These are phyloP conservation scores for Suaeda aralocaspica DNA, from an alignment of 148 eudicot species.

Conservation along the genomic window DNA sequence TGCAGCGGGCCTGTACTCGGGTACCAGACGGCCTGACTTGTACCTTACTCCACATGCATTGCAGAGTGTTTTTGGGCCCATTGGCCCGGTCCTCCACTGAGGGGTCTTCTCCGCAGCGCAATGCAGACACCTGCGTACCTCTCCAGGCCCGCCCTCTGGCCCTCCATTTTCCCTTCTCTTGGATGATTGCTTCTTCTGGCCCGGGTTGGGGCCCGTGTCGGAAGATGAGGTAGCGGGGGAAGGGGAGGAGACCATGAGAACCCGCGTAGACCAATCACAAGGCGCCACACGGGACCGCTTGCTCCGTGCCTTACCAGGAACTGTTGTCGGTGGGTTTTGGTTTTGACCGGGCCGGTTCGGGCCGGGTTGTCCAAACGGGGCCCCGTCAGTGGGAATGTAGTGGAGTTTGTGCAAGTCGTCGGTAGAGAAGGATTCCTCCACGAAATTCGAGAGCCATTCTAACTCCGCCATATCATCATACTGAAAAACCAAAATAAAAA, in stretches of 20 bases:
- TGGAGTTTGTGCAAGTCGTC: conserved; percentile 61
- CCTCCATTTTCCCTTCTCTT: conserved; percentile 21
- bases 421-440: conserved; percentile 82
- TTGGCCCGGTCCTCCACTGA: conserved; percentile 92
- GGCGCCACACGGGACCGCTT: conserved; percentile 91
- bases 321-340: conserved; percentile 27
- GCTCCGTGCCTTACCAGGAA: conserved; percentile 93
- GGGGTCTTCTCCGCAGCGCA: conserved; percentile 94
- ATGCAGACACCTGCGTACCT: conserved; percentile 64
- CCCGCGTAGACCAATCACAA: conserved; percentile 90
- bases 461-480: conserved; percentile 82
- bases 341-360: conserved; percentile 20
- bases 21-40: conserved; percentile 93
- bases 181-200: conserved; percentile 10
- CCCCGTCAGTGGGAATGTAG: conserved; percentile 33
- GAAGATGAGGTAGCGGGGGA: conserved; percentile 17
- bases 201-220: conserved; percentile 3
- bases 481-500: conserved; percentile 31
- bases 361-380: conserved; percentile 26
- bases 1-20: conserved; percentile 92
- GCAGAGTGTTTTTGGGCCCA: conserved; percentile 93
- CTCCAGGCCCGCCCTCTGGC: conserved; percentile 17
- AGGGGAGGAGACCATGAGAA: conserved; percentile 46
- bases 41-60: conserved; percentile 94
- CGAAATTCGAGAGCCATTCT: conserved; percentile 93